Evolutionary conservation across 2,329 filamentous ascomycete species (phyloP).

Genomic region (Arthroderma sp.): DNA sequence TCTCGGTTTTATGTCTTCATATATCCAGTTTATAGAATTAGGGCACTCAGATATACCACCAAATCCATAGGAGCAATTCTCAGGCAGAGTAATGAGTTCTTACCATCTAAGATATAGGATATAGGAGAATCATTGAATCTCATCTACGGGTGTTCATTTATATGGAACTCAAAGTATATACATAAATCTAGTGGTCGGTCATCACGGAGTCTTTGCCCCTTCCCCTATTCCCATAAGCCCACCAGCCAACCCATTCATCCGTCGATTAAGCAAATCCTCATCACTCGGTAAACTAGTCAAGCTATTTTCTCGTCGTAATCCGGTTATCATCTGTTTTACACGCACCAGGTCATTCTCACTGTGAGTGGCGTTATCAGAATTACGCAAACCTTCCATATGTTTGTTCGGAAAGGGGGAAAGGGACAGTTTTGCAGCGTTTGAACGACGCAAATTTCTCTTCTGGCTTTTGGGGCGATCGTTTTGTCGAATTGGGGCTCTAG

Average conservation of each 20-base stretch:
- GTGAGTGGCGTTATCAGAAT: background rate
- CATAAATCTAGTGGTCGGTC: background rate
- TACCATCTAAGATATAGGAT: background rate
- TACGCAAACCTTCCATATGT: background rate
- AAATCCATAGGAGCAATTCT: background rate
- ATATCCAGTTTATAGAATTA: background rate
- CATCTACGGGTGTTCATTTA: background rate
- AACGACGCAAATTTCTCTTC: background rate
- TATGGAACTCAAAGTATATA: background rate
- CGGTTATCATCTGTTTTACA: constrained; percentile 12
- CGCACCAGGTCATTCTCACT: background rate
- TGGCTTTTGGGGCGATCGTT: background rate
- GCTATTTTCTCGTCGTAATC: constrained; percentile 33
- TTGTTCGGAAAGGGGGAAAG: background rate
- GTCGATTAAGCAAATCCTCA: constrained; percentile 44
- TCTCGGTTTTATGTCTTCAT: too few relatives aligned
- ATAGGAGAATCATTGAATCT: background rate
- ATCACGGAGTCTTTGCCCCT: constrained; percentile 24
- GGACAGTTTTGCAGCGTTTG: background rate
- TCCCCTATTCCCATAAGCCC: constrained; percentile 39
- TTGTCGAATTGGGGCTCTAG: background rate
- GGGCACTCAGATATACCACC: background rate
- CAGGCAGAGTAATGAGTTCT: background rate
- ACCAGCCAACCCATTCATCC: constrained; percentile 45
- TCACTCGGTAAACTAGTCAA: constrained; percentile 44